A percentile compares a stretch with the other conserved stretches of the same genome.
These are phyloP conservation scores for Cercospora janseana DNA, from an alignment of 2,329 filamentous ascomycete genomes.

Conservation along the genomic window DNA sequence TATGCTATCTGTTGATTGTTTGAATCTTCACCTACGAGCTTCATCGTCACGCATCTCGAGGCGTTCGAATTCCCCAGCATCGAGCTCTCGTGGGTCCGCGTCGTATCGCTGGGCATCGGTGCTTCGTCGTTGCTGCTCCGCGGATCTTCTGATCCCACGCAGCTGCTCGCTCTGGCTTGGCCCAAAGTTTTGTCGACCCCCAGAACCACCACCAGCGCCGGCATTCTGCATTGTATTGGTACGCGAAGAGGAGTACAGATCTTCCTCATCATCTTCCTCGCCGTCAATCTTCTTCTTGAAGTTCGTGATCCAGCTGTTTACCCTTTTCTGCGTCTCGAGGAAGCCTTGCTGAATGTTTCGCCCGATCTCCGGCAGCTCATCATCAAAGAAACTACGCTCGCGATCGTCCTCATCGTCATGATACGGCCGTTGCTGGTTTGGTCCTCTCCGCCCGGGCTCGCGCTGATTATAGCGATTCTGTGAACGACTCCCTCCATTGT, in stretches of 20 bases:
- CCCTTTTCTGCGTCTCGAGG: slow-evolving; percentile 84
- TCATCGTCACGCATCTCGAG: slow-evolving; percentile 63
- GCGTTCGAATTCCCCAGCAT: slow-evolving; percentile 74
- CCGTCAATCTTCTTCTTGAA: slow-evolving; percentile 93
- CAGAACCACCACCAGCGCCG: slow-evolving; percentile 35
- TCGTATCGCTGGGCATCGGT: slow-evolving; percentile 91
- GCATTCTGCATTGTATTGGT: slow-evolving; percentile 30
- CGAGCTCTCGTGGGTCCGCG: slow-evolving; percentile 84
- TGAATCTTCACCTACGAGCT: slow-evolving; percentile 41
- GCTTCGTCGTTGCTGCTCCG: slow-evolving; percentile 56
- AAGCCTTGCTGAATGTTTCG: slow-evolving; percentile 95
- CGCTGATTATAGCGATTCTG: slow-evolving; percentile 36
- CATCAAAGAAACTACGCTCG: slow-evolving; percentile 90
- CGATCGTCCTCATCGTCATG: slow-evolving; percentile 58
- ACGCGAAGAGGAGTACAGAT: slow-evolving; percentile 48
- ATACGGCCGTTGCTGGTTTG: slow-evolving; percentile 50
- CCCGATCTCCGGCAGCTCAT: slow-evolving; percentile 88
- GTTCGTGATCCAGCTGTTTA: slow-evolving; percentile 88
- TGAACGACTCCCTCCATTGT: slow-evolving; percentile 36
- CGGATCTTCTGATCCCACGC: slow-evolving; percentile 39
- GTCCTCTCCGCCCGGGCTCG: slow-evolving; percentile 37
- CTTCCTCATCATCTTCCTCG: slow-evolving; percentile 69
- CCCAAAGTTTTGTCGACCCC: slow-evolving; percentile 40
- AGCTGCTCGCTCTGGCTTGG: slow-evolving; percentile 41
- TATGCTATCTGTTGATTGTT: background rate